Conservation (phyloP, 768 basidiomycete genomes). For the Inosperma sp. region DNA sequence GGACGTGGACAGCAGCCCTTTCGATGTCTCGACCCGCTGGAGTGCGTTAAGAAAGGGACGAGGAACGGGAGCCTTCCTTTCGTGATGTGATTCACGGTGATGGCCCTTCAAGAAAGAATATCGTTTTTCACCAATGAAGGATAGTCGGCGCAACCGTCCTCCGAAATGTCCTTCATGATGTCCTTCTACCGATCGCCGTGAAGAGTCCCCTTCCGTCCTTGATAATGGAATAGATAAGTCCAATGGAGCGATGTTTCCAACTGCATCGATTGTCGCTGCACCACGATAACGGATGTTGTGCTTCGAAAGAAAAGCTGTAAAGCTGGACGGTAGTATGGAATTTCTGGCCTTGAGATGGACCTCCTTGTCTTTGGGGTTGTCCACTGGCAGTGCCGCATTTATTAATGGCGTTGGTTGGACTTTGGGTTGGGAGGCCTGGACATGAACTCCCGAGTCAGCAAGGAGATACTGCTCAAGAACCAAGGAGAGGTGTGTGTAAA, state of each 20-base stretch:
- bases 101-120: constrained; percentile 15
- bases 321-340: constrained; percentile 36
- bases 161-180: constrained; percentile 9
- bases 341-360: constrained; percentile 21
- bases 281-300: constrained; percentile 16
- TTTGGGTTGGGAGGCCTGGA: constrained; percentile 38
- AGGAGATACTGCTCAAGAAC: constrained; percentile 59
- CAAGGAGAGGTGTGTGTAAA: constrained; percentile 54
- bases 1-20: constrained; percentile 48
- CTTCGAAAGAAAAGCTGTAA: constrained; percentile 39
- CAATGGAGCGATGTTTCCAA: constrained; percentile 33
- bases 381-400: constrained; percentile 18
- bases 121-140: constrained; percentile 33
- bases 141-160: constrained; percentile 33
- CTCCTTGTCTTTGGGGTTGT: constrained; percentile 4
- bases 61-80: constrained; percentile 17
- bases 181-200: constrained; percentile 19
- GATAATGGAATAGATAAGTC: constrained; percentile 27
- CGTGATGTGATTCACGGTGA: constrained; percentile 6
- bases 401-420: constrained; percentile 25
- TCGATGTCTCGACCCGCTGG: constrained; percentile 36
- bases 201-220: constrained; percentile 21
- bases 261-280: constrained; percentile 22
- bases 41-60: constrained; percentile 39
- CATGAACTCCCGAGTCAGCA: constrained; percentile 43